Base-by-base conservation (phyloP, 345 rosid species). In the Lenwebbia sp. region DNA sequence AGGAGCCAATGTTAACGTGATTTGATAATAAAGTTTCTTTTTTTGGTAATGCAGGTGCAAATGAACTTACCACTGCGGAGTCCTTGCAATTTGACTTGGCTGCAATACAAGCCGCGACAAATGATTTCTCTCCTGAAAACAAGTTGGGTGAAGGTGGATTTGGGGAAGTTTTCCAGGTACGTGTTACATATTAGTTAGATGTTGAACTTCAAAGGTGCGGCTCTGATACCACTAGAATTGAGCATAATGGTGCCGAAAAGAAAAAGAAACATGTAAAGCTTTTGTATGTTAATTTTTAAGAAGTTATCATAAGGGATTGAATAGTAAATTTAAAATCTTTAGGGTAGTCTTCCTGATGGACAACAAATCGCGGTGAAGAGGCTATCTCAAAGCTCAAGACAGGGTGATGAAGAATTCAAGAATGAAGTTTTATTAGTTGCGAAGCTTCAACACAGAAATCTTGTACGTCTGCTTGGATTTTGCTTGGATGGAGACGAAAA, bases 101-200 rank as follows among this genome's bases (percentile, higher is more conserved):
- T 10, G 83, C 88, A 22, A 88, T 95, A 22, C 84, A 90, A 88
- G 88, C 83, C 37, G 93, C 97, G 4, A 92, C 95, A 30, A 82
- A 92, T 47, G 88, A 89, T 60, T 94, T 95, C 86, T 91, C 95
- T 23, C 86, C 60, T 4, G 87, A 89, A 44, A 93, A 93, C 85
- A 92, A 91, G 86, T 89, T 95, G 74, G 98, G 98, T 74, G 92
- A 85, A 84, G 98, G 98, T 62, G 98, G 96, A 78, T 94, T 93
- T 86, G 94, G 98, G 65, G 93, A 85, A 55, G 96, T 95, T 88
- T 94, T 90, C 89, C 90, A 92, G 94, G 96, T 93, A 88, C 1
- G 5, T 6, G 28, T 28, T 6, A 60, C 21, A 60, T 60, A 28
- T 5, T 60, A 28, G 74, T 60, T 60, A 60, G 37, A 41, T 41